Evolutionary conservation across 1,284 basidiomycete species (phyloP).

Genomic region (Ustilago cynodontis): DNA sequence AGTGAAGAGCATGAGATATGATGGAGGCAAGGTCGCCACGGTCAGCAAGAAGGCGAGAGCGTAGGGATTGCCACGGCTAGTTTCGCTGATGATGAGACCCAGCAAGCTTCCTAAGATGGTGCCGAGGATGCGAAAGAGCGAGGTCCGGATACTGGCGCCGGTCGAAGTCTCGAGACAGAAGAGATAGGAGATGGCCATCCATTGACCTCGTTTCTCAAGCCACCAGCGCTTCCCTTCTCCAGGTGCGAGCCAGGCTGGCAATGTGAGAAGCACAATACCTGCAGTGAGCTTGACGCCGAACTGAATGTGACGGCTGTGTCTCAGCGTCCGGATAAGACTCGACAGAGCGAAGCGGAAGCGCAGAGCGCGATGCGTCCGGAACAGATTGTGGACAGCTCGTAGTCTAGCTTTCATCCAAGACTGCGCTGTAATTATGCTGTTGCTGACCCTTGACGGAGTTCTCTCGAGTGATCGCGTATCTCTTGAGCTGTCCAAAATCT

Average conservation of each 20-base stretch:
- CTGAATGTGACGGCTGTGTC: constrained; percentile 71
- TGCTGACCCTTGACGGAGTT: constrained; percentile 21
- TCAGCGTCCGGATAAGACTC: constrained; percentile 39
- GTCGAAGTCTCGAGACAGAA: constrained; percentile 73
- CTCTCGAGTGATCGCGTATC: constrained; percentile 12
- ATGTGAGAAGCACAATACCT: constrained; percentile 71
- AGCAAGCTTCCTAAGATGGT: constrained; percentile 71
- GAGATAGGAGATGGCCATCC: constrained; percentile 70
- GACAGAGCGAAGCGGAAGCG: constrained; percentile 44
- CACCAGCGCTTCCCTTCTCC: constrained; percentile 70
- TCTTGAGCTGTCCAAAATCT: not conserved
- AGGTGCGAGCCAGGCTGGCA: constrained; percentile 70
- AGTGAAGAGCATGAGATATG: constrained; percentile 70
- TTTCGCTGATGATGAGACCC: constrained; percentile 70
- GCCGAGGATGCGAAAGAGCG: constrained; percentile 71
- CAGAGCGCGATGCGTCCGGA: constrained; percentile 18
- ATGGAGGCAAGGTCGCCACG: constrained; percentile 69
- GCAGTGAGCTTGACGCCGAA: constrained; percentile 71
- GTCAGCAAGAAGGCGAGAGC: constrained; percentile 71
- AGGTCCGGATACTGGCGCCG: constrained; percentile 72
- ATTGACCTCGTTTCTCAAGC: constrained; percentile 69
- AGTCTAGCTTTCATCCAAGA: constrained; percentile 13
- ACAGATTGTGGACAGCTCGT: constrained; percentile 10
- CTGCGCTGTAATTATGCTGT: constrained; percentile 11
- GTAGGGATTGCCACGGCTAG: constrained; percentile 71